Evolutionary conservation across 306 rosid species (phyloP).

Genomic region (Pachyrhizus erosus): DNA sequence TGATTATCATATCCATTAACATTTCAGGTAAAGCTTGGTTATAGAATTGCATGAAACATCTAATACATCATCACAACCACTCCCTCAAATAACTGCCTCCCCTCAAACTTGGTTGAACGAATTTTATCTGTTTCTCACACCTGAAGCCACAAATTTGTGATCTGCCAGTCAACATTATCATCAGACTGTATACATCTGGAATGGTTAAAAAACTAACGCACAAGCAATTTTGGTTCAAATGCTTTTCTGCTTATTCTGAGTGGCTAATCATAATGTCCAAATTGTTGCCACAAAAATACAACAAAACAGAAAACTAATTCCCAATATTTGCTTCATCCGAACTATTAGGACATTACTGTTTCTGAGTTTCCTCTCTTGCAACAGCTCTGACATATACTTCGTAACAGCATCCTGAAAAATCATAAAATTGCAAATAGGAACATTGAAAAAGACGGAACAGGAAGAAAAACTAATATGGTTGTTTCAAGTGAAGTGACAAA

Average conservation of each 20-base stretch:
- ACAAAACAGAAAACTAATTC: slow-evolving; percentile 36
- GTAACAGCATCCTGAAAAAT: slow-evolving; percentile 74
- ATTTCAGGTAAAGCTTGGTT: slow-evolving; percentile 13
- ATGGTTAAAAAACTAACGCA: slow-evolving; percentile 30
- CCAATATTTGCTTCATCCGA: slow-evolving; percentile 41
- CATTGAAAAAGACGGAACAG: slow-evolving; percentile 17
- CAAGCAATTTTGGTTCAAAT: slow-evolving; percentile 39
- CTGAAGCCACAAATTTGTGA: background rate
- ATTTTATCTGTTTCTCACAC: slow-evolving; percentile 16
- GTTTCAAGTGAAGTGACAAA: background rate
- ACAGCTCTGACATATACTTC: slow-evolving; percentile 73
- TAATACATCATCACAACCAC: background rate
- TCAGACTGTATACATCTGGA: slow-evolving; percentile 12
- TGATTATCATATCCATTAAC: background rate
- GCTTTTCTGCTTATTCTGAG: slow-evolving; percentile 44
- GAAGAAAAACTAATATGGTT: background rate
- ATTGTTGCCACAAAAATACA: slow-evolving; percentile 38
- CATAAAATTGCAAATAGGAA: slow-evolving; percentile 35
- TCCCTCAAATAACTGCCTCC: background rate
- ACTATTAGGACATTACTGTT: slow-evolving; percentile 43
- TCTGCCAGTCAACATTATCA: slow-evolving; percentile 9
- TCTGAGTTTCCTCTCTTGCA: slow-evolving; percentile 63
- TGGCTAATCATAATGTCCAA: slow-evolving; percentile 26
- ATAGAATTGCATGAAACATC: background rate
- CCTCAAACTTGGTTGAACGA: slow-evolving; percentile 3